Percentiles rank a stretch among this genome's conserved stretches.
phyloP scores from a whole-genome alignment of 108 stramenopile genomes.

The Bacterosira constricta region DNA sequence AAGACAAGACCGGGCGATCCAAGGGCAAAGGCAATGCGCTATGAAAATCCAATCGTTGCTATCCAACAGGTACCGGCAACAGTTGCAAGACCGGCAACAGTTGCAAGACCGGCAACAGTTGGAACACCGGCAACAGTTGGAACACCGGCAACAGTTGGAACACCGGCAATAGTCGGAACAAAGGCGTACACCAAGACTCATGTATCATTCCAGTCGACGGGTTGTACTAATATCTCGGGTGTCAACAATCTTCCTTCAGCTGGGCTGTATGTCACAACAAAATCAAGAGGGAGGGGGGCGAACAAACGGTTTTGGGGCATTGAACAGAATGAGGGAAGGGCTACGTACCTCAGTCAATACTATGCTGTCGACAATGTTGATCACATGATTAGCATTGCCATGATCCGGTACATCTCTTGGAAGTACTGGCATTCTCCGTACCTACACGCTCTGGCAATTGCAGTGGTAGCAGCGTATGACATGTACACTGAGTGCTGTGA shows the following conservation, averaged over 20 bases:
- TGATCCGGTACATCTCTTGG: neutral
- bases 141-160: too few species aligned
- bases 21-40: neutral
- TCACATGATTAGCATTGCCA: neutral
- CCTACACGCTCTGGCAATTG: constrained; percentile 1
- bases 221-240: neutral
- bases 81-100: too few species aligned
- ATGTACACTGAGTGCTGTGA: constrained; percentile 1
- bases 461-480: neutral
- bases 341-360: neutral
- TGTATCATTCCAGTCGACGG: constrained; percentile 12
- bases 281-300: neutral
- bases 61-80: neutral
- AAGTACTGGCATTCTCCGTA: constrained; percentile 8
- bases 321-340: constrained; percentile 8
- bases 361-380: neutral
- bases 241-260: constrained; percentile 1
- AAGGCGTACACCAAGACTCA: neutral
- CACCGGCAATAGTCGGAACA: neutral
- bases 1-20: neutral
- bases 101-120: too few species aligned
- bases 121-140: too few species aligned
- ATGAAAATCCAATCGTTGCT: constrained; percentile 8
- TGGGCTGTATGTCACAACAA: neutral
- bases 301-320: constrained; percentile 5